Evolutionary conservation across 1,284 basidiomycete genomes (phyloP), one percentile per base, ranked within the genome.

Genomic region (Sphaerobolus stellatus): DNA sequence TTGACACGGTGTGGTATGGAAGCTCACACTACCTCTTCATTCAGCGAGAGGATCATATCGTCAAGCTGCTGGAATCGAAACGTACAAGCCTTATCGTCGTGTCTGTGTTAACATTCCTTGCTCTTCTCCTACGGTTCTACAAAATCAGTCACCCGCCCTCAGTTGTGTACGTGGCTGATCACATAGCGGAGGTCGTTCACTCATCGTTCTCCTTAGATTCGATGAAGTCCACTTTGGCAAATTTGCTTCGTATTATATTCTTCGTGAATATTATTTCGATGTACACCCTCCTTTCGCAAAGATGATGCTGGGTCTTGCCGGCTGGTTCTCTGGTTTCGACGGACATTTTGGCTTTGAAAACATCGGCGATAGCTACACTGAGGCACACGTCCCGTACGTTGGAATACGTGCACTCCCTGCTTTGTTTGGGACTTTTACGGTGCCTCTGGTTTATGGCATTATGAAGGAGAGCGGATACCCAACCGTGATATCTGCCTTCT

Each of bases 391-490:
- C 1, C 96, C 97, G 14, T 99, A 94, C 68, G 83, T 98, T 57
- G 93, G 92, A 60, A 88, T 99, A 84, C 83, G 97, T 31, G 87
- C 91, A 9, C 81, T 98, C 31, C 91, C 94, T 11, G 97, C 96
- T 1, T 80, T 98, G 61, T 76, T 99, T 44, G 94, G 94, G 48
- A 89, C 88, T 70, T 72, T 97, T 20, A 97, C 95, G 1, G 75
- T 98, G 9, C 92, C 95, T 0, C 75, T 99, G 59, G 86, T 99
- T 2, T 99, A 95, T 68, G 88, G 83, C 16, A 98, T 95, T 70
- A 98, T 99, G 97, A 90, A 97, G 70, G 93, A 98, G 75, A 91
- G 90, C 57, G 97, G 97, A 6, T 96, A 96, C 69, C 94, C 94
- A 1, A 89, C 92, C 11, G 76, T 92, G 45, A 86, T 98, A 56